These are phyloP conservation scores for Suillus luteus DNA, from an alignment of 768 basidiomycete genomes.

Conservation along the genomic window DNA sequence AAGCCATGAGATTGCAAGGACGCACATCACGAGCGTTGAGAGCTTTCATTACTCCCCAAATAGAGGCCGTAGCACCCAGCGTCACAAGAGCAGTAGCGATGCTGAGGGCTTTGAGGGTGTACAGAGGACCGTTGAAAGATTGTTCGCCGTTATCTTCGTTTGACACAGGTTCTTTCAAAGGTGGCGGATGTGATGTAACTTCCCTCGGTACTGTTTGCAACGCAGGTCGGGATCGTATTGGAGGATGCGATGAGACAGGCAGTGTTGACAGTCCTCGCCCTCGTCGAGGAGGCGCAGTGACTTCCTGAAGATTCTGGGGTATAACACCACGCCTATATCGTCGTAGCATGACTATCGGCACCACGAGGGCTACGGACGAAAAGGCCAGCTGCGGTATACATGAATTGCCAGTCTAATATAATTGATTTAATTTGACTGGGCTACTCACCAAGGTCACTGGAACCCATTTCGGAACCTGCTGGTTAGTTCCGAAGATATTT, in stretches of 20 bases:
- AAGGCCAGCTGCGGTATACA: constrained; percentile 14
- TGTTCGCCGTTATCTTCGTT: constrained; percentile 22
- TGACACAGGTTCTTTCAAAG: not conserved
- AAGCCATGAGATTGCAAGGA: constrained; percentile 16
- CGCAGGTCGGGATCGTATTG: not conserved
- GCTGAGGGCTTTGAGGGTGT: constrained; percentile 63
- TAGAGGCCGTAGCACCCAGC: constrained; percentile 44
- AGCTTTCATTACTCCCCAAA: constrained; percentile 51
- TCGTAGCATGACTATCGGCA: constrained; percentile 17
- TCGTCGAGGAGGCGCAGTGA: constrained; percentile 15
- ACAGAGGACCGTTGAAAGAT: constrained; percentile 51
- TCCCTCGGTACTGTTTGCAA: not conserved
- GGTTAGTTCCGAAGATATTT: constrained; percentile 4
- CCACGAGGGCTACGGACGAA: constrained; percentile 18
- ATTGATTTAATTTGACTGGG: not conserved
- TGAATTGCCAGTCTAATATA: not conserved
- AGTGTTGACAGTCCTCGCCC: not conserved
- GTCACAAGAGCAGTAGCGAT: constrained; percentile 65
- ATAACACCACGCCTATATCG: constrained; percentile 13
- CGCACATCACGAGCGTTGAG: constrained; percentile 61
- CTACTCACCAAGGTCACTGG: constrained; percentile 12
- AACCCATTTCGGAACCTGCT: constrained; percentile 9
- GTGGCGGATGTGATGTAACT: not conserved
- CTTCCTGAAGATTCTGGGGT: not conserved
- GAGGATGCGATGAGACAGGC: not conserved